Percentiles rank a stretch among this genome's conserved stretches.
These are phyloP conservation scores for Bathelium albidoporum DNA, from an alignment of 495 filamentous ascomycete genomes.

Conservation along the genomic window DNA sequence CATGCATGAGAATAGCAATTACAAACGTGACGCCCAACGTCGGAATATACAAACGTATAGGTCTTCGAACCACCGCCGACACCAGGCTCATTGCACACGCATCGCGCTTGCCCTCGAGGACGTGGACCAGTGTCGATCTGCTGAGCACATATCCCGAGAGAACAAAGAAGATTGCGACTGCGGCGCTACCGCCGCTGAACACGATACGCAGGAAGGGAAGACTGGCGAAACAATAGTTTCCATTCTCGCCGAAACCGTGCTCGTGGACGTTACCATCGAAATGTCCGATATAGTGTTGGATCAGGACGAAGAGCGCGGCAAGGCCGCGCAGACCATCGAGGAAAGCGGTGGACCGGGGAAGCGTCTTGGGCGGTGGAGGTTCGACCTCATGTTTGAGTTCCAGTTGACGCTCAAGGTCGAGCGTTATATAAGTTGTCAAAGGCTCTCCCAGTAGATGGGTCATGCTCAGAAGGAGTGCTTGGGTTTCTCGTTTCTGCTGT, in stretches of 20 bases:
- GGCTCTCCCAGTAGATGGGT: background rate
- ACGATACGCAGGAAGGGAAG: conserved; percentile 36
- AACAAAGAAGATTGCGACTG: conserved; percentile 36
- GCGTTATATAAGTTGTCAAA: background rate
- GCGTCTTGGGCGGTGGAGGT: background rate
- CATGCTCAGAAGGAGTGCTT: background rate
- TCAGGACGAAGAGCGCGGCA: conserved; percentile 19
- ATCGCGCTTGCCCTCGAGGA: conserved; percentile 36
- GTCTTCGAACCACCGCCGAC: conserved; percentile 38
- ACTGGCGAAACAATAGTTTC: conserved; percentile 25
- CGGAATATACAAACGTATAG: conserved; percentile 36
- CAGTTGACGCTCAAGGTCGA: background rate
- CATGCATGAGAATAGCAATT: conserved; percentile 13
- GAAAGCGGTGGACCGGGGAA: conserved; percentile 11
- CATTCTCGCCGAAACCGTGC: conserved; percentile 28
- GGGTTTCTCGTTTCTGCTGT: background rate
- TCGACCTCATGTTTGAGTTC: background rate
- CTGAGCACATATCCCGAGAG: conserved; percentile 36
- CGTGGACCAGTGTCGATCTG: conserved; percentile 36
- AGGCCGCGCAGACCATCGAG: conserved; percentile 19
- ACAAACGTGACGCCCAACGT: conserved; percentile 38
- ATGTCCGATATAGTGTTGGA: conserved; percentile 24
- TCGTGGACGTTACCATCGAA: conserved; percentile 21
- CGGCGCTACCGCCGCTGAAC: conserved; percentile 41
- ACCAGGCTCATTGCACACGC: conserved; percentile 27